Conservation (phyloP, 352 stramenopile genomes). For the Thraustochytrium sp. region DNA sequence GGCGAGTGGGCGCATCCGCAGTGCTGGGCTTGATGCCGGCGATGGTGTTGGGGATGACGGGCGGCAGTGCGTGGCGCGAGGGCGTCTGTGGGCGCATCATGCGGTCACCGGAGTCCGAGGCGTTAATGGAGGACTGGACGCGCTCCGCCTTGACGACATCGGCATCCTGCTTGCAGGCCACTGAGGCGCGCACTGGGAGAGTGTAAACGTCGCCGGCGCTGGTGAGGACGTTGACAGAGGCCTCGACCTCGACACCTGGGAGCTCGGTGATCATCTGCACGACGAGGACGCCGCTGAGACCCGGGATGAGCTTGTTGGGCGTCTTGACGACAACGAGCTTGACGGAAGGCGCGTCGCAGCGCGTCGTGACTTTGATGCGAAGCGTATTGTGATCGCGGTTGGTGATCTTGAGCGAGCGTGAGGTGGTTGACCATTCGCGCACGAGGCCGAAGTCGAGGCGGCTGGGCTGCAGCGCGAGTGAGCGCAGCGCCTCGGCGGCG, state of each 20-base stretch:
- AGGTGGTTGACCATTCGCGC: not conserved
- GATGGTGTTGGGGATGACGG: not conserved
- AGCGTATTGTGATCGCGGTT: not conserved
- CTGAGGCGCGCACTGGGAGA: not conserved
- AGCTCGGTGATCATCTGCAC: not conserved
- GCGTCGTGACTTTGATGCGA: not conserved
- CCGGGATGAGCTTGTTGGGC: not conserved
- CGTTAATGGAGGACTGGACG: not conserved
- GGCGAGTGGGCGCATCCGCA: not conserved
- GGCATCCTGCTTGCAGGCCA: not conserved
- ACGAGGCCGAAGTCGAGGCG: slow-evolving; percentile 12
- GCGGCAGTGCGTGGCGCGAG: not conserved
- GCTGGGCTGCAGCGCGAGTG: not conserved
- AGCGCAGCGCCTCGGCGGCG: not conserved
- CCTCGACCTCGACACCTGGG: not conserved
- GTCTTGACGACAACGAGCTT: not conserved
- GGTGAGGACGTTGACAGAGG: not conserved
- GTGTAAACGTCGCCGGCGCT: not conserved
- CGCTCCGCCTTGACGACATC: not conserved
- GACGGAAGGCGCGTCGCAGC: not conserved
- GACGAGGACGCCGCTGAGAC: not conserved
- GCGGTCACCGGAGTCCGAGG: too few species aligned
- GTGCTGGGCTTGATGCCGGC: not conserved
- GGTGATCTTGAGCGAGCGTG: not conserved
- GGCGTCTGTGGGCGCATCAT: not conserved